A percentile compares a stretch with the other conserved stretches of the same genome.
phyloP scores from a whole-genome alignment of 805 yeast genomes.

The Teunomyces funiuensis region DNA sequence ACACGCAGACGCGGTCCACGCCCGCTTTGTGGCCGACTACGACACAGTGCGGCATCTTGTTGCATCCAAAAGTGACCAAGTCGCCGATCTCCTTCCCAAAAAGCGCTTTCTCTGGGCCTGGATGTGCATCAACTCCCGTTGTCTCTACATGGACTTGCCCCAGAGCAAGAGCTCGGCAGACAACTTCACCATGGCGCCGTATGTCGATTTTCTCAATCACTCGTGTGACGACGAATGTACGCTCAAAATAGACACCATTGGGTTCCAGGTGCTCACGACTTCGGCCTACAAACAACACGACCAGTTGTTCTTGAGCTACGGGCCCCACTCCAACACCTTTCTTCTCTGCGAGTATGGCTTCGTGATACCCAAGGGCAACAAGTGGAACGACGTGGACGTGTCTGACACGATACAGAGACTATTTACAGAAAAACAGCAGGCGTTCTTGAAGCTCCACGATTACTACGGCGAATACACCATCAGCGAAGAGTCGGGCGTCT shows the following conservation, averaged over 20 bases:
- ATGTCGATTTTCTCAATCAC: conserved; percentile 86
- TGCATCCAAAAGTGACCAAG: conserved; percentile 11
- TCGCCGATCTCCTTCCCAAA: not conserved
- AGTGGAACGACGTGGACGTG: conserved; percentile 72
- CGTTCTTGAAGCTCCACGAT: conserved; percentile 49
- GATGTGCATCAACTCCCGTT: conserved; percentile 89
- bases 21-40: conserved; percentile 48
- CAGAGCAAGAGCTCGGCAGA: conserved; percentile 51
- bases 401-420: conserved; percentile 42
- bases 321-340: conserved; percentile 85
- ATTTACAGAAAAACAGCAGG: conserved; percentile 33
- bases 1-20: conserved; percentile 43
- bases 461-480: conserved; percentile 79
- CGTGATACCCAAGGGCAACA: conserved; percentile 47
- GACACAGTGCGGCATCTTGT: conserved; percentile 27
- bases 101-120: conserved; percentile 63
- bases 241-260: conserved; percentile 44
- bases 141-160: conserved; percentile 74
- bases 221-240: conserved; percentile 51
- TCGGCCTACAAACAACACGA: conserved; percentile 35
- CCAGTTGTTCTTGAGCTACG: conserved; percentile 76
- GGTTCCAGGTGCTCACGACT: conserved; percentile 51
- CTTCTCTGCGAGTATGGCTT: conserved; percentile 88
- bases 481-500: conserved; percentile 46
- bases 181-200: conserved; percentile 89